Conservation (phyloP, 208 protist species). For the Porcisia deanei region DNA sequence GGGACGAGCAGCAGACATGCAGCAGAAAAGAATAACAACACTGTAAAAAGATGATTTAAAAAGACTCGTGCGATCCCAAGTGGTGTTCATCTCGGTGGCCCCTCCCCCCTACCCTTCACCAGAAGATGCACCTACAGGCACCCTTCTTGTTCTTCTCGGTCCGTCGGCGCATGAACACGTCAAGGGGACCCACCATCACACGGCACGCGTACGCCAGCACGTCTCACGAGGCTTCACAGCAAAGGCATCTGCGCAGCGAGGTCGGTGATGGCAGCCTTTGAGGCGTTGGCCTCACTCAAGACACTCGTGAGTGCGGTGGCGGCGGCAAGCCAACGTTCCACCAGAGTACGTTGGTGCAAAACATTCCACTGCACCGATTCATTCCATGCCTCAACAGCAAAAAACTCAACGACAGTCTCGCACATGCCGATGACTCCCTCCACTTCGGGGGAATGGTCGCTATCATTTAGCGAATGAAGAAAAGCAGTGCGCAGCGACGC, state of each 20-base stretch:
- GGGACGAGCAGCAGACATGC: too few species aligned
- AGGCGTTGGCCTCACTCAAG: slow-evolving; percentile 25
- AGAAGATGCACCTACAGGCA: too few species aligned
- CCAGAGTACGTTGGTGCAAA: slow-evolving; percentile 15
- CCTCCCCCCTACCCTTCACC: too few species aligned
- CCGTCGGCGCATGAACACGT: background rate
- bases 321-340: slow-evolving; percentile 25
- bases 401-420: slow-evolving; percentile 59
- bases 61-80: too few species aligned
- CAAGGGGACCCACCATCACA: background rate
- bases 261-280: slow-evolving; percentile 30
- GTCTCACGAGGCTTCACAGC: slow-evolving; percentile 6
- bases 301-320: slow-evolving; percentile 21
- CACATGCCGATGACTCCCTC: background rate
- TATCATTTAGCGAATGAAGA: background rate
- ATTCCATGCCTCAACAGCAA: slow-evolving; percentile 83
- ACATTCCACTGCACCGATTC: slow-evolving; percentile 45
- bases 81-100: too few species aligned
- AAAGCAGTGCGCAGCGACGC: background rate
- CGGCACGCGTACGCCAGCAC: too few species aligned
- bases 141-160: background rate
- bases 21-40: too few species aligned
- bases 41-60: too few species aligned
- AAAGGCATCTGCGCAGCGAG: slow-evolving; percentile 46
- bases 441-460: background rate